Evolutionary conservation across 257 asterid genomes (phyloP).

Genomic region (Solanum ahanhuiri): DNA sequence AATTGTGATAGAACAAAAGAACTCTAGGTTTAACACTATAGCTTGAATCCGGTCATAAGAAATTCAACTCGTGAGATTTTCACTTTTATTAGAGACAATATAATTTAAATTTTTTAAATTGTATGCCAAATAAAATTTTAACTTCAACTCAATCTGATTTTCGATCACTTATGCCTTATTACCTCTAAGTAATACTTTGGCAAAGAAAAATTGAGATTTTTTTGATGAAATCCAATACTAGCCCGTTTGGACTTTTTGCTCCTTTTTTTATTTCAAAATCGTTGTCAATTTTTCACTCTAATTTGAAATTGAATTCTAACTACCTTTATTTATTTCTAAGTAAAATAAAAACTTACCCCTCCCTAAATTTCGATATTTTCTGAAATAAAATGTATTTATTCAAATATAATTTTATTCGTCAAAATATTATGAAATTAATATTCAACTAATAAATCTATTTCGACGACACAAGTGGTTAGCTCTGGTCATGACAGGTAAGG

Average conservation of each 20-base stretch:
- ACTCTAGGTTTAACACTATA: neutral
- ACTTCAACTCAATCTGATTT: too few relatives aligned
- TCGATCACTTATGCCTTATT: neutral
- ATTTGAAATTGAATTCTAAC: neutral
- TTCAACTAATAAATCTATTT: neutral
- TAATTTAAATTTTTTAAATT: neutral
- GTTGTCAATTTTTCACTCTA: too few relatives aligned
- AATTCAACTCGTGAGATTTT: too few relatives aligned
- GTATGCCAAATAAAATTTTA: too few relatives aligned
- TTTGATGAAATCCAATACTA: neutral
- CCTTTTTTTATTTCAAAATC: too few relatives aligned
- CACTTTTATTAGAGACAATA: too few relatives aligned
- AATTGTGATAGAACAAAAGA: neutral
- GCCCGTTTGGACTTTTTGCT: neutral
- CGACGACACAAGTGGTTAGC: neutral
- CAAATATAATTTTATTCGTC: neutral
- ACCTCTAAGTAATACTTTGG: neutral
- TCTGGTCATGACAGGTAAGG: neutral
- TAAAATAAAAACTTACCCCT: neutral
- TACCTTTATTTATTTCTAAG: neutral
- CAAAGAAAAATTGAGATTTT: too few relatives aligned
- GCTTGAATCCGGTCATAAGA: too few relatives aligned
- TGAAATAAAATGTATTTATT: neutral
- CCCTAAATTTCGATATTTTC: neutral
- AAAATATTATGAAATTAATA: neutral